Evolutionary conservation across 2,329 filamentous ascomycete genomes (phyloP).

Genomic region (Neopestalotiopsis clavispora): DNA sequence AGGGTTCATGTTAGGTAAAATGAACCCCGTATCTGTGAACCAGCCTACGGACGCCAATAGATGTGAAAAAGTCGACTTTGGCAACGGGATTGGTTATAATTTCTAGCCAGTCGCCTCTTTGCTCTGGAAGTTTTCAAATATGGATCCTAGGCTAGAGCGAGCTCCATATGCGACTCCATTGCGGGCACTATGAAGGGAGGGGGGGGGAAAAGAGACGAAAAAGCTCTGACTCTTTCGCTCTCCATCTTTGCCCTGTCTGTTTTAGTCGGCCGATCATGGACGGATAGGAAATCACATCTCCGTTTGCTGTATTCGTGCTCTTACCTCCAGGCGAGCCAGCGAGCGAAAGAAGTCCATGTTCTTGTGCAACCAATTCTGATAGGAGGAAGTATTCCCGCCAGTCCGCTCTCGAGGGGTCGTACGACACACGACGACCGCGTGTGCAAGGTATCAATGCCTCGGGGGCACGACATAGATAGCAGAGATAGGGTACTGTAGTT

Average conservation of each 20-base stretch:
- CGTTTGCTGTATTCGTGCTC: not conserved
- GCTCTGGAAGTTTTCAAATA: not conserved
- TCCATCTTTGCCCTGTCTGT: not conserved
- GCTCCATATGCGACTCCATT: not conserved
- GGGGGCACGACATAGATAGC: not conserved
- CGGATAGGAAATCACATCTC: not conserved
- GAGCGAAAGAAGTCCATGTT: not conserved
- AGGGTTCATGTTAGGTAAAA: not conserved
- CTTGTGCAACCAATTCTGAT: slow-evolving; percentile 5
- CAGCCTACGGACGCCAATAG: slow-evolving; percentile 12
- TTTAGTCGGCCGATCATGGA: not conserved
- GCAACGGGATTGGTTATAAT: slow-evolving; percentile 15
- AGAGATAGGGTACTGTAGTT: not conserved
- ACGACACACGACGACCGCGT: not conserved
- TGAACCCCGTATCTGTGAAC: not conserved
- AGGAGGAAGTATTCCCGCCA: slow-evolving; percentile 18
- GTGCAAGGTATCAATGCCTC: slow-evolving; percentile 4
- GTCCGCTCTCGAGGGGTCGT: not conserved
- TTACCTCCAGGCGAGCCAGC: not conserved
- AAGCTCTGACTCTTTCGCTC: too few species aligned
- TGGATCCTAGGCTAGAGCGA: not conserved
- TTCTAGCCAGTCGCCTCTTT: not conserved
- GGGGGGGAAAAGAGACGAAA: not conserved
- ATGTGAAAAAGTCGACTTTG: not conserved
- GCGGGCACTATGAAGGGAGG: not conserved